Conservation (phyloP, 2,329 filamentous ascomycete genomes). For the Fusarium veterinarium region DNA sequence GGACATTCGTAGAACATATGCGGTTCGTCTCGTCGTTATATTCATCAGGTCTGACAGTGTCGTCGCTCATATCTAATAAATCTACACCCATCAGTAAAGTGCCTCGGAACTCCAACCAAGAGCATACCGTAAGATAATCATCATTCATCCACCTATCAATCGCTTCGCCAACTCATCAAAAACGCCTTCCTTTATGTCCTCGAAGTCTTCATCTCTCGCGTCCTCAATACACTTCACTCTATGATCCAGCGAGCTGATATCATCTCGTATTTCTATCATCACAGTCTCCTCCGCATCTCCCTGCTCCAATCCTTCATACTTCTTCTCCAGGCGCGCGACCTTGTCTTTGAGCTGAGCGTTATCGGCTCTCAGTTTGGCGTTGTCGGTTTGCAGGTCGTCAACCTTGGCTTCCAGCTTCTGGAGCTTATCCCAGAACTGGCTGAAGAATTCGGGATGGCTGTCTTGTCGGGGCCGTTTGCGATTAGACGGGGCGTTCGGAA, state of each 20-base stretch:
- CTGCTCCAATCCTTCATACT: not conserved
- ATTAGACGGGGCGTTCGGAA: not conserved
- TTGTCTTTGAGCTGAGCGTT: conserved; percentile 1
- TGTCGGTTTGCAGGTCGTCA: conserved; percentile 4
- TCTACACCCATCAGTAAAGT: not conserved
- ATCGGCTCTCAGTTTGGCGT: not conserved
- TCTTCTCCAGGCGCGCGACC: not conserved
- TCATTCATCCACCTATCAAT: not conserved
- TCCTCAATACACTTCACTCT: conserved; percentile 9
- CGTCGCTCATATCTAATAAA: not conserved
- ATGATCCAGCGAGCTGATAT: conserved; percentile 1
- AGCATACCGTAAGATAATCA: not conserved
- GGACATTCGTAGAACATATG: not conserved
- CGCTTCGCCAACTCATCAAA: conserved; percentile 20
- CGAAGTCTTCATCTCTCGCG: not conserved
- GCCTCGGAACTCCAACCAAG: not conserved
- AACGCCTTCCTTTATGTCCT: conserved; percentile 12
- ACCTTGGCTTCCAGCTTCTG: conserved; percentile 16
- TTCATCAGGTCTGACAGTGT: too few species aligned
- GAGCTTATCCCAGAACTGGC: conserved; percentile 13
- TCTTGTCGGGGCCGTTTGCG: conserved; percentile 18
- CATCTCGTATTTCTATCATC: conserved; percentile 17
- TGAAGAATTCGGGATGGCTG: not conserved
- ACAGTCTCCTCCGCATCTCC: conserved; percentile 1
- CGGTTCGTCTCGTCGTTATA: not conserved